phyloP scores from a whole-genome alignment of 257 asterid species.

The Ophiorrhiza pumila region DNA sequence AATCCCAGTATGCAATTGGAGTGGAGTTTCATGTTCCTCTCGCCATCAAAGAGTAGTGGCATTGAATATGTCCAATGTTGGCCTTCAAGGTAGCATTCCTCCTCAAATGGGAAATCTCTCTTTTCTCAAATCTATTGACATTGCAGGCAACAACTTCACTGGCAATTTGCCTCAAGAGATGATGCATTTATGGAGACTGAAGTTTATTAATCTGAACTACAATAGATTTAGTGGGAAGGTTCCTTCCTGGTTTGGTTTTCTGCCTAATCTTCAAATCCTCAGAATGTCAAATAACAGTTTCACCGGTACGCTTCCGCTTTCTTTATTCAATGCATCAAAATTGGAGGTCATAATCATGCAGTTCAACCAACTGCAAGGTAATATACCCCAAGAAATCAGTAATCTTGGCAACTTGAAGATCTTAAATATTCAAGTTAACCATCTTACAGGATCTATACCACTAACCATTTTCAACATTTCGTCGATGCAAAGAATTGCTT shows the following conservation, averaged over 20 bases:
- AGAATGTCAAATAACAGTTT: background rate
- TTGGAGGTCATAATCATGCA: background rate
- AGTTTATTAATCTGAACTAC: constrained; percentile 1
- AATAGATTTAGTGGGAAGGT: constrained; percentile 27
- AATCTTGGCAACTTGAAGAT: background rate
- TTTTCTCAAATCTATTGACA: constrained; percentile 23
- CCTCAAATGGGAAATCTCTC: constrained; percentile 17
- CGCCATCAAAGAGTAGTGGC: background rate
- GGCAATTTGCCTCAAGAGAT: constrained; percentile 24
- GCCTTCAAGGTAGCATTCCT: background rate
- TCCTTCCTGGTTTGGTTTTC: constrained; percentile 17
- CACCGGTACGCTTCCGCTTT: constrained; percentile 16
- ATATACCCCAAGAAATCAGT: constrained; percentile 12
- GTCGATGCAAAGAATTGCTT: background rate
- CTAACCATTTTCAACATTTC: constrained; percentile 18
- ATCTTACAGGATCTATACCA: constrained; percentile 24
- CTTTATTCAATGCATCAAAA: constrained; percentile 19
- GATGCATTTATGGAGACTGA: constrained; percentile 7
- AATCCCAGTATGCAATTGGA: constrained; percentile 15
- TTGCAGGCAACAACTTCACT: constrained; percentile 22
- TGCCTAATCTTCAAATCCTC: constrained; percentile 15
- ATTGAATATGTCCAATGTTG: constrained; percentile 1
- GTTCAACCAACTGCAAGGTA: constrained; percentile 7
- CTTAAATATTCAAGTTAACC: background rate
- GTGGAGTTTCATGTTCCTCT: constrained; percentile 9